phyloP scores from a whole-genome alignment of 441 rosid species.

The Cnidoscolus chayamansa region DNA sequence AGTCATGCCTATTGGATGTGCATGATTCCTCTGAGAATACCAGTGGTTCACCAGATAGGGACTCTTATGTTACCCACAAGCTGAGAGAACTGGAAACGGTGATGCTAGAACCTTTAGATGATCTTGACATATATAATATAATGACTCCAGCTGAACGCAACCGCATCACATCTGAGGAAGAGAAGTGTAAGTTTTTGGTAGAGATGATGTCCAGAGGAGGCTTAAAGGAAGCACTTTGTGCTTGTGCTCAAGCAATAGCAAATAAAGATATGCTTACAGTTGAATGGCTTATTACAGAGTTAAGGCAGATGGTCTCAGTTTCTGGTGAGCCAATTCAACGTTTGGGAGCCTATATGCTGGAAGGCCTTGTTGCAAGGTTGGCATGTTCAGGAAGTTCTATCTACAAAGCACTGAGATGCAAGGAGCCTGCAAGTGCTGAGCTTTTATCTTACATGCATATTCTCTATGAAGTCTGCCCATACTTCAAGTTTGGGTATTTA shows the following conservation, averaged over 20 bases:
- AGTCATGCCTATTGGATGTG: constrained; percentile 34
- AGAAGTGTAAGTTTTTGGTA: constrained; percentile 40
- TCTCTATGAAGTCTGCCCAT: constrained; percentile 85
- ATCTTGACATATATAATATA: constrained; percentile 24
- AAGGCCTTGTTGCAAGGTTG: constrained; percentile 78
- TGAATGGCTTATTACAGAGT: constrained; percentile 61
- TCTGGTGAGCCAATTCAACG: constrained; percentile 88
- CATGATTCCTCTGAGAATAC: constrained; percentile 51
- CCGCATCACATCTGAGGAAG: constrained; percentile 36
- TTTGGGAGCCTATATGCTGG: constrained; percentile 81
- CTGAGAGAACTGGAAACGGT: constrained; percentile 66
- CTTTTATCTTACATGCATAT: constrained; percentile 84
- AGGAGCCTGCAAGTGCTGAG: constrained; percentile 69
- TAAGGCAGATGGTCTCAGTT: constrained; percentile 77
- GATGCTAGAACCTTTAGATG: constrained; percentile 62
- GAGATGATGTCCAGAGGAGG: constrained; percentile 65
- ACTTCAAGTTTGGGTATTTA: constrained; percentile 88
- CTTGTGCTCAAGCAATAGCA: constrained; percentile 77
- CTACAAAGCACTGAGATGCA: constrained; percentile 73
- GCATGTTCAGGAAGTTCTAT: constrained; percentile 80
- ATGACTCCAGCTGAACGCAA: constrained; percentile 21
- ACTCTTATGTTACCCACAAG: constrained; percentile 52
- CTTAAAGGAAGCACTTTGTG: constrained; percentile 60
- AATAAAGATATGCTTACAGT: constrained; percentile 42
- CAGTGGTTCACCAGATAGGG: constrained; percentile 54